These are phyloP conservation scores for Tylopilus orsonianus DNA, from an alignment of 1,284 basidiomycete species.

Conservation along the genomic window DNA sequence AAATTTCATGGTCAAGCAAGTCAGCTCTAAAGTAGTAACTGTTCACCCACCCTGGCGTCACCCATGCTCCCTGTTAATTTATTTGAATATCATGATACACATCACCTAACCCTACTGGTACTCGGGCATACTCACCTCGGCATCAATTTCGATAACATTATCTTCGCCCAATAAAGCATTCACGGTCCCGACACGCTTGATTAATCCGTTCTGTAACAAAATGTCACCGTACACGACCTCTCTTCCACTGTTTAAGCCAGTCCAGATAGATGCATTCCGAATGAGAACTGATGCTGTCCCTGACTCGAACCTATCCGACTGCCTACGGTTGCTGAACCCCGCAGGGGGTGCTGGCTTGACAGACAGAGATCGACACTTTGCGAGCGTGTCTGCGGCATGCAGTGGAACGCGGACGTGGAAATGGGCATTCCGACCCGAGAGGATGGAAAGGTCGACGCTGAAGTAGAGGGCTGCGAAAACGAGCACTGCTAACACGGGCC, in stretches of 20 bases:
- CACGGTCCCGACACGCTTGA: slow-evolving; percentile 46
- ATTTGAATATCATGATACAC: neutral
- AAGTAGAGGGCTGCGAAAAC: slow-evolving; percentile 20
- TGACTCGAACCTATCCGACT: slow-evolving; percentile 66
- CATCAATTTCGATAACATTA: slow-evolving; percentile 19
- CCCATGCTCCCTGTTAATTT: slow-evolving; percentile 40
- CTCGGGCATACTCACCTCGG: slow-evolving; percentile 19
- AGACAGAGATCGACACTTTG: slow-evolving; percentile 27
- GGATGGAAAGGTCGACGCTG: slow-evolving; percentile 9
- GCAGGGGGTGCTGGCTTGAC: slow-evolving; percentile 48
- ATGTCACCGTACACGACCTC: slow-evolving; percentile 63
- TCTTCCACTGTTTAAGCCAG: slow-evolving; percentile 59
- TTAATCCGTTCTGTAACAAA: slow-evolving; percentile 52
- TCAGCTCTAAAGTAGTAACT: neutral
- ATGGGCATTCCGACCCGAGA: slow-evolving; percentile 1
- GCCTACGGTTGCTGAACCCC: slow-evolving; percentile 50
- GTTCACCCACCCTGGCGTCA: slow-evolving; percentile 42
- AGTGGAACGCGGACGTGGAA: slow-evolving; percentile 19
- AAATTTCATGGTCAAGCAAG: neutral
- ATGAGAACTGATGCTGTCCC: slow-evolving; percentile 62
- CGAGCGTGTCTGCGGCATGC: slow-evolving; percentile 19
- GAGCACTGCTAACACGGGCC: slow-evolving; percentile 17
- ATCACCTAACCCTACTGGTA: neutral
- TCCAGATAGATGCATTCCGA: slow-evolving; percentile 81
- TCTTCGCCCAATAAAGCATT: neutral